Evolutionary conservation across 805 yeast genomes (phyloP).

Genomic region (Metschnikowia gruessii): DNA sequence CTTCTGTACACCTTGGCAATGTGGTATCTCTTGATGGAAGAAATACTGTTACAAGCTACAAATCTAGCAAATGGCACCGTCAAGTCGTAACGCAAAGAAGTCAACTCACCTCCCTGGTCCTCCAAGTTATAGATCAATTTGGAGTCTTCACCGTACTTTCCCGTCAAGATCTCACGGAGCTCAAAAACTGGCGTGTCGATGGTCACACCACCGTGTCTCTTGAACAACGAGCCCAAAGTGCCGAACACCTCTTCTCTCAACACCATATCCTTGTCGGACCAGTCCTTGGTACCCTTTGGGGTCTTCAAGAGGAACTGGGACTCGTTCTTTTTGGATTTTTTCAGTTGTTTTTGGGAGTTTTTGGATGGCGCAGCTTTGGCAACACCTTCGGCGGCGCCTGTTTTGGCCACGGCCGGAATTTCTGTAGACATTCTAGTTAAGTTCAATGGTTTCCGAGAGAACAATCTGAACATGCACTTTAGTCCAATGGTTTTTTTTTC

Average conservation of each 20-base stretch:
- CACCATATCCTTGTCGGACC: conserved; percentile 98
- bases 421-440: conserved; percentile 25
- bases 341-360: conserved; percentile 13
- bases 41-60: conserved; percentile 92
- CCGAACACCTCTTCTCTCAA: conserved; percentile 84
- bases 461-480: conserved; percentile 19
- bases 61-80: conserved; percentile 98
- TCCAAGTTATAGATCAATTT: conserved; percentile 92
- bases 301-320: conserved; percentile 78
- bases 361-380: conserved; percentile 13
- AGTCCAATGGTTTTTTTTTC: conserved; percentile 6
- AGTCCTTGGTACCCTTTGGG: conserved; percentile 96
- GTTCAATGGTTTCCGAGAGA: conserved; percentile 14
- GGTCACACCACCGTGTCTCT: conserved; percentile 97
- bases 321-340: conserved; percentile 43
- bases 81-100: conserved; percentile 91
- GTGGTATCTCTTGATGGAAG: conserved; percentile 89
- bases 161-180: conserved; percentile 89
- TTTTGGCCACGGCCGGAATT: conserved; percentile 11
- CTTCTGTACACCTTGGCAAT: conserved; percentile 98
- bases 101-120: conserved; percentile 98
- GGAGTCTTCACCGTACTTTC: conserved; percentile 98
- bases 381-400: conserved; percentile 6
- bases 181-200: conserved; percentile 99
- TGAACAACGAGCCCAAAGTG: conserved; percentile 70